A percentile compares a stretch with the other conserved stretches of the same genome.
These are phyloP conservation scores for Linaria vulgaris DNA, from an alignment of 257 asterid genomes.

Conservation along the genomic window DNA sequence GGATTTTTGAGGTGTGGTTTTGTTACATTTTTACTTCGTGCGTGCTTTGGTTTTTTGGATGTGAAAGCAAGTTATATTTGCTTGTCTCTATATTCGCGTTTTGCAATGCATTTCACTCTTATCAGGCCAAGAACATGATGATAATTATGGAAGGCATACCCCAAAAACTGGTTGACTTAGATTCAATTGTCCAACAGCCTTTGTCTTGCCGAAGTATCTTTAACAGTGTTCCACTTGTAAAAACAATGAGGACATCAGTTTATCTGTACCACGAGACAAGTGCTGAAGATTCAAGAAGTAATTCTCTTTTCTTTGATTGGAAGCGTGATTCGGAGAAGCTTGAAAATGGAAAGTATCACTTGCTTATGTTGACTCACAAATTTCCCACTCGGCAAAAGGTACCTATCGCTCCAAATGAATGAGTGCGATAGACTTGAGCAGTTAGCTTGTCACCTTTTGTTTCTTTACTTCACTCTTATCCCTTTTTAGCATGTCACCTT, in stretches of 20 bases:
- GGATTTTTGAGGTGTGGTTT: constrained; percentile 63
- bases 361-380: constrained; percentile 71
- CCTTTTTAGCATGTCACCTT: background rate
- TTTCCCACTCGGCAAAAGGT: constrained; percentile 76
- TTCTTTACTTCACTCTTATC: constrained; percentile 17
- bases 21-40: constrained; percentile 15
- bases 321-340: constrained; percentile 41
- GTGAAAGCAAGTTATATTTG: constrained; percentile 1
- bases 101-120: constrained; percentile 19
- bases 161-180: constrained; percentile 38
- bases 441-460: background rate
- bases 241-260: constrained; percentile 40
- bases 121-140: constrained; percentile 59
- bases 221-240: constrained; percentile 33
- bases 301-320: constrained; percentile 38
- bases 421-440: constrained; percentile 9
- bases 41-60: constrained; percentile 10
- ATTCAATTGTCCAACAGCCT: constrained; percentile 41
- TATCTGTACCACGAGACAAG: constrained; percentile 43
- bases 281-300: constrained; percentile 35
- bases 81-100: background rate
- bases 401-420: constrained; percentile 24
- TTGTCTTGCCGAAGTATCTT: constrained; percentile 69
- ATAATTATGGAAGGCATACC: constrained; percentile 63
- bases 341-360: constrained; percentile 64